Evolutionary conservation across 306 rosid species (phyloP), one percentile per base, ranked within the genome.

Genomic region (Calophaca sinica): DNA sequence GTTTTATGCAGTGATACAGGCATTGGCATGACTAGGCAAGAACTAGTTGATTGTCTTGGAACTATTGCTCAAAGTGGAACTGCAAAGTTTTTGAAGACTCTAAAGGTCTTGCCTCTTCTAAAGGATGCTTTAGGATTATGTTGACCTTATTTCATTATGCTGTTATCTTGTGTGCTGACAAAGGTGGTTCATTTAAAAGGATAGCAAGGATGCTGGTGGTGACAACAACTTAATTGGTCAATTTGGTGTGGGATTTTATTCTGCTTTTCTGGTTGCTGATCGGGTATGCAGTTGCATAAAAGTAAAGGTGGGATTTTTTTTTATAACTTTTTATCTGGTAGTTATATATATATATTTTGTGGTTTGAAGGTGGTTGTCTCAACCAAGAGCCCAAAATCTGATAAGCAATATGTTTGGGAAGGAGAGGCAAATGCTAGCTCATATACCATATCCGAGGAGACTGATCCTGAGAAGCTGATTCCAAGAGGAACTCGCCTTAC

Each of bases 1-100:
- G 63, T 31, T 63, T 39, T 62, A 52, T 84, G 81, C 86, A 96
- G 99, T 72, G 99, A 96, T 73, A 81, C 96, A 58, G 99, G 99
- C 49, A 90, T 96, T 5, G 99, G 99, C 50, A 96, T 96, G 99
- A 92, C 96, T 14, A 90, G 75, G 77, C 87, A 90, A 79, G 98
- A 96, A 59, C 90, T 96, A 78, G 82, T 96, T 68, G 99, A 96
- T 74, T 96, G 99, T 80, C 97, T 92, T 84, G 99, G 97, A 81
- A 96, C 99, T 72, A 96, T 96, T 76, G 98, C 99, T 35, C 99
- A 96, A 83, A 96, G 99, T 92, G 96, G 99, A 46, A 92, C 98
- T 33, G 90, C 99, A 33, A 96, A 96, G 83, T 96, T 92, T 80
- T 89, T 90, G 90, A 89, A 92, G 86, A 89, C 91, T 28, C 33